Conservation (phyloP, 2,329 filamentous ascomycete species). For the Periconia macrospinosa region DNA sequence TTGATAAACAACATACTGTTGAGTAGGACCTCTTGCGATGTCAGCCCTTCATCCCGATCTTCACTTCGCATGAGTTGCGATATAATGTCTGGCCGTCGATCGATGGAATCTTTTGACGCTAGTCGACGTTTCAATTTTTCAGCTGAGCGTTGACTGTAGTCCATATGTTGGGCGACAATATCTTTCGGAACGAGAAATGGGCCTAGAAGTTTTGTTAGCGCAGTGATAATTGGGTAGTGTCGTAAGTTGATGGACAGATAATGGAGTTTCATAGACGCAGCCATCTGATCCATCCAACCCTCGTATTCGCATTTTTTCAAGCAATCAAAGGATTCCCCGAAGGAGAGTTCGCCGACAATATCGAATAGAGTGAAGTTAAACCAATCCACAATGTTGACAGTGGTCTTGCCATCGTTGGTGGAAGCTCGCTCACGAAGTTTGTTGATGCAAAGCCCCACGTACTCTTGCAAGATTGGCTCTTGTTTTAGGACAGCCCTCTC, state of each 20-base stretch:
- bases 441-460: slow-evolving; percentile 4
- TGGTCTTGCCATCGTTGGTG: neutral
- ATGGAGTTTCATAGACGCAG: slow-evolving; percentile 12
- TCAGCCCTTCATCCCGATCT: slow-evolving; percentile 7
- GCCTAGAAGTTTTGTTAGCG: slow-evolving; percentile 7
- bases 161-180: slow-evolving; percentile 10
- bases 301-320: slow-evolving; percentile 20
- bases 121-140: slow-evolving; percentile 9
- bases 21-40: slow-evolving; percentile 6
- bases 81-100: slow-evolving; percentile 8
- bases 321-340: slow-evolving; percentile 29
- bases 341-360: slow-evolving; percentile 26
- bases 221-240: slow-evolving; percentile 7
- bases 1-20: slow-evolving; percentile 29
- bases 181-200: slow-evolving; percentile 7
- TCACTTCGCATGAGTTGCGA: slow-evolving; percentile 7
- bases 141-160: slow-evolving; percentile 3
- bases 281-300: slow-evolving; percentile 12
- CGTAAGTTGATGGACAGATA: slow-evolving; percentile 11
- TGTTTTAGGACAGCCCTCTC: slow-evolving; percentile 6
- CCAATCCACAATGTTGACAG: slow-evolving; percentile 13
- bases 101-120: neutral
- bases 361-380: slow-evolving; percentile 14
- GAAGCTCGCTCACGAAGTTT: slow-evolving; percentile 5
- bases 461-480: slow-evolving; percentile 9